These are phyloP conservation scores for Roridomyces roridus DNA, from an alignment of 768 basidiomycete genomes.

Conservation along the genomic window DNA sequence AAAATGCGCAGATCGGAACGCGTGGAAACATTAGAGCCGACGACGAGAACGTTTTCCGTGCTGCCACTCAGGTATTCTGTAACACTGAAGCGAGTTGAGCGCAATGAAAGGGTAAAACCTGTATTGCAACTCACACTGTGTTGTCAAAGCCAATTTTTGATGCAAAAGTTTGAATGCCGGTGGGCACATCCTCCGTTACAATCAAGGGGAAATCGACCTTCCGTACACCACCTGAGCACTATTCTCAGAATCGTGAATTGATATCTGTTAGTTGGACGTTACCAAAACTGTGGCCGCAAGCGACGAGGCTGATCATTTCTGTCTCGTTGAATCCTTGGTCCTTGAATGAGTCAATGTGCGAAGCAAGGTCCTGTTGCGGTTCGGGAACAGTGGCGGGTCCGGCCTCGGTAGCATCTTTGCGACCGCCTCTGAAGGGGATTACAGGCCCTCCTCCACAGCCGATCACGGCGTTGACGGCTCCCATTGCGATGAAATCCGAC, in stretches of 20 bases:
- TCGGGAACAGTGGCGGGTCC: slow-evolving; percentile 22
- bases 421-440: slow-evolving; percentile 26
- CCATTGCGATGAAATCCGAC: slow-evolving; percentile 29
- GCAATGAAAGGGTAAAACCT: too few species aligned
- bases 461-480: slow-evolving; percentile 7
- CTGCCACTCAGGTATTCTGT: slow-evolving; percentile 13
- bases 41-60: slow-evolving; percentile 25
- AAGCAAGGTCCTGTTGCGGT: slow-evolving; percentile 4
- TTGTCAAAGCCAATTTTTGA: too few species aligned
- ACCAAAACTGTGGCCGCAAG: too few species aligned
- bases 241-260: too few species aligned
- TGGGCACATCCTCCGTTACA: too few species aligned
- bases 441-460: slow-evolving; percentile 29
- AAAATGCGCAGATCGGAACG: slow-evolving; percentile 32
- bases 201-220: too few species aligned
- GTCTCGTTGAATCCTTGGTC: slow-evolving; percentile 11
- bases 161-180: too few species aligned
- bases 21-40: slow-evolving; percentile 24
- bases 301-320: too few species aligned
- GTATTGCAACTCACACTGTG: too few species aligned
- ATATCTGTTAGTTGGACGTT: too few species aligned
- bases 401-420: slow-evolving; percentile 27
- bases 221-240: too few species aligned
- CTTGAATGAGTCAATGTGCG: slow-evolving; percentile 19
- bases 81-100: slow-evolving; percentile 16